These are phyloP conservation scores for Auricularia heimuer DNA, from an alignment of 768 basidiomycete species.

Conservation along the genomic window DNA sequence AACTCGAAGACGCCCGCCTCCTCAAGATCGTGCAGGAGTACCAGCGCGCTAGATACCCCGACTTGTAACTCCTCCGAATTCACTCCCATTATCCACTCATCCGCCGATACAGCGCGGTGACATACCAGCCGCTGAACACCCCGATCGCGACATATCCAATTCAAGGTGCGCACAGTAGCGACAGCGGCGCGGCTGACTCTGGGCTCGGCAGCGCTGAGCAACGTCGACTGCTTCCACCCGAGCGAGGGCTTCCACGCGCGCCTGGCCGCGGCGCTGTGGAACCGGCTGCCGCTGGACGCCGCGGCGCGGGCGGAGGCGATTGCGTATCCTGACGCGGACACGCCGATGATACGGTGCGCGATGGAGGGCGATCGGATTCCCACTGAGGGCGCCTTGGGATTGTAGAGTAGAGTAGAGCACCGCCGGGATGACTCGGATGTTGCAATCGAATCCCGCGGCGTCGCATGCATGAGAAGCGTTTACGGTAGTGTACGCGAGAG, in stretches of 20 bases:
- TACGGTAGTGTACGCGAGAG: too few species aligned
- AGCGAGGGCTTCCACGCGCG: neutral
- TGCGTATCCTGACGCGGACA: neutral
- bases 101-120: conserved; percentile 5
- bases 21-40: conserved; percentile 9
- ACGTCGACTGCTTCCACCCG: neutral
- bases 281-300: neutral
- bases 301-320: neutral
- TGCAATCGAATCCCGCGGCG: too few species aligned
- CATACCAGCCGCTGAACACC: conserved; percentile 10
- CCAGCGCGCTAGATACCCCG: conserved; percentile 9
- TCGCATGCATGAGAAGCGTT: too few species aligned
- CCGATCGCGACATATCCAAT: conserved; percentile 9
- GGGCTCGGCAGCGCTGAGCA: neutral
- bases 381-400: neutral
- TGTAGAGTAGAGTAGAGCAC: too few species aligned
- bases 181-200: neutral
- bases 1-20: conserved; percentile 4
- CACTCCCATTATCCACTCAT: too few species aligned
- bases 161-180: conserved; percentile 5
- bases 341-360: neutral
- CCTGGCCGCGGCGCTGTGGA: neutral
- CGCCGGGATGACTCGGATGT: too few species aligned
- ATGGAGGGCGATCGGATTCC: neutral
- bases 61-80: conserved; percentile 6